Evolutionary conservation across 768 basidiomycete genomes (phyloP).

Genomic region (Pisolithus marmoratus): DNA sequence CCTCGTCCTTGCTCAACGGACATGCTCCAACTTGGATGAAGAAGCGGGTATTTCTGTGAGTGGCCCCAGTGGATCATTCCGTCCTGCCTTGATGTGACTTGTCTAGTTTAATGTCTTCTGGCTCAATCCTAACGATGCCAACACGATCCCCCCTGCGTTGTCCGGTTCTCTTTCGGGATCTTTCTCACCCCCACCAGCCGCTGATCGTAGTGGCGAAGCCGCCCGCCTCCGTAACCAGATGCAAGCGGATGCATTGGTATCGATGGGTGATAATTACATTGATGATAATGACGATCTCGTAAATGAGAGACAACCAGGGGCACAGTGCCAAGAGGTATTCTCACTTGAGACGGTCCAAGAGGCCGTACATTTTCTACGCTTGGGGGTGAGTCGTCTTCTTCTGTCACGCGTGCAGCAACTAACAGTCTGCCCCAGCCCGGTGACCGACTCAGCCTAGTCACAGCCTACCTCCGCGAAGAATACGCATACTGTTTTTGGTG

Average conservation of each 20-base stretch:
- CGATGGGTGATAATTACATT: constrained; percentile 32
- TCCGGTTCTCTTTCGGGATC: constrained; percentile 45
- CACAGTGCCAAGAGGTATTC: constrained; percentile 32
- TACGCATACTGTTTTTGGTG: constrained; percentile 89
- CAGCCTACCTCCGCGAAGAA: constrained; percentile 66
- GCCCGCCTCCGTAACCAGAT: constrained; percentile 68
- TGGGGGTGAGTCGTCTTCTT: constrained; percentile 41
- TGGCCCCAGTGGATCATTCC: constrained; percentile 6
- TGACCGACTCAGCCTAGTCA: constrained; percentile 60
- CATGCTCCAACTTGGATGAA: constrained; percentile 73
- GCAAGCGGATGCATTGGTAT: constrained; percentile 64
- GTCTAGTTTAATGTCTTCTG: constrained; percentile 76
- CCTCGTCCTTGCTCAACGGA: constrained; percentile 66
- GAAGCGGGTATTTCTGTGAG: constrained; percentile 52
- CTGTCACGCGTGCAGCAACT: constrained; percentile 8
- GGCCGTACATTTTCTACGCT: constrained; percentile 57
- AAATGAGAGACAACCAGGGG: constrained; percentile 9
- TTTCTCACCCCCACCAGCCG: constrained; percentile 2
- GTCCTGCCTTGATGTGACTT: neutral
- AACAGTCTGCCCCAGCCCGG: constrained; percentile 46
- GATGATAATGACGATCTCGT: constrained; percentile 31
- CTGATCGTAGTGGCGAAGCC: constrained; percentile 17
- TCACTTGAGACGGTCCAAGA: constrained; percentile 59
- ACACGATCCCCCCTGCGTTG: constrained; percentile 63
- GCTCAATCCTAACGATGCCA: constrained; percentile 61